phyloP scores from a whole-genome alignment of 2,329 filamentous ascomycete genomes.

The Fusarium sp. region DNA sequence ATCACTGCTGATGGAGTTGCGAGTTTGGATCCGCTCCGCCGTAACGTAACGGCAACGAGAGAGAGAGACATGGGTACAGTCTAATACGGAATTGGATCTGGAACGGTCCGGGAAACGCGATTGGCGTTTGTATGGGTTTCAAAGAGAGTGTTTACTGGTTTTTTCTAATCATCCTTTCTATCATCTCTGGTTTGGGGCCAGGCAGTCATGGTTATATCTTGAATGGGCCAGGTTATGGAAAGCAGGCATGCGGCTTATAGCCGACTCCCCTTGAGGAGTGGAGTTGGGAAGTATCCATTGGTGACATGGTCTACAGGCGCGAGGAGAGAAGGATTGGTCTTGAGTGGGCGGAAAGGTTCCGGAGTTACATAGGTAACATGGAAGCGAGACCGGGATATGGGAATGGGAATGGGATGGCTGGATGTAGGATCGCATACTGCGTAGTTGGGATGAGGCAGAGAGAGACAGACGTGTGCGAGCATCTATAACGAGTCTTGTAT shows the following conservation, averaged over 20 bases:
- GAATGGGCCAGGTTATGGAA: neutral
- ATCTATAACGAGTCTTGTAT: neutral
- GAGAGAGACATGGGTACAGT: slow-evolving; percentile 8
- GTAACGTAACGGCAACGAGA: slow-evolving; percentile 7
- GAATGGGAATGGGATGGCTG: neutral
- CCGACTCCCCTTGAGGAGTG: neutral
- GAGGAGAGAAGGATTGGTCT: slow-evolving; percentile 13
- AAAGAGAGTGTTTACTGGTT: slow-evolving; percentile 23
- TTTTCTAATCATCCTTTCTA: slow-evolving; percentile 24
- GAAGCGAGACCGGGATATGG: slow-evolving; percentile 2
- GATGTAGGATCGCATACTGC: slow-evolving; percentile 21
- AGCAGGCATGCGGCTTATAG: neutral
- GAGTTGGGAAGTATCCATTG: slow-evolving; percentile 1
- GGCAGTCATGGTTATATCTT: neutral
- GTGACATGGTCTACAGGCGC: slow-evolving; percentile 15
- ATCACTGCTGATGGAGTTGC: slow-evolving; percentile 21
- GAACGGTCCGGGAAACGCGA: slow-evolving; percentile 30
- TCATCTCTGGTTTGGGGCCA: slow-evolving; percentile 33
- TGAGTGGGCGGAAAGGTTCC: slow-evolving; percentile 6
- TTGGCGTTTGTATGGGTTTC: slow-evolving; percentile 34
- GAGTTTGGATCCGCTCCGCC: slow-evolving; percentile 27
- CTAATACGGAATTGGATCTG: slow-evolving; percentile 30
- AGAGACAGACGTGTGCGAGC: neutral
- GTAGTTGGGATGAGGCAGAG: slow-evolving; percentile 8
- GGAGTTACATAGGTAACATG: neutral